A percentile compares a stretch with the other conserved stretches of the same genome.
These are phyloP conservation scores for Ophiognomonia clavigignenti-juglandacearum DNA, from an alignment of 2,329 filamentous ascomycete genomes.

Conservation along the genomic window DNA sequence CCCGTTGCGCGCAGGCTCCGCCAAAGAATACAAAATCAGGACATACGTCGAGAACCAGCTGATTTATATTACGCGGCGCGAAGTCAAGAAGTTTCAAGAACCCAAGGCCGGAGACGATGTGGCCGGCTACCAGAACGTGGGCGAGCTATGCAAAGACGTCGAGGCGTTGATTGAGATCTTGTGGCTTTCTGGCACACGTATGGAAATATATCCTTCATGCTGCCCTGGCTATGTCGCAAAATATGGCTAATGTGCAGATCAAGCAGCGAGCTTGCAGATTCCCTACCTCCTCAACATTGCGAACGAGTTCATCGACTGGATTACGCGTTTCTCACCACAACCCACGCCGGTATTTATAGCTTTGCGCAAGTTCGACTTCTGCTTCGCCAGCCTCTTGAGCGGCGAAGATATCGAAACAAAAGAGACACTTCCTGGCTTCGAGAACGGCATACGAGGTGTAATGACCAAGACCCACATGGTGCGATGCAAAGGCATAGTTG, in stretches of 20 bases:
- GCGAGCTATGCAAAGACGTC: slow-evolving; percentile 68
- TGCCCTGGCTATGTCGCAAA: not conserved
- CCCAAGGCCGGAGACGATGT: slow-evolving; percentile 42
- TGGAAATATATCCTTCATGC: slow-evolving; percentile 28
- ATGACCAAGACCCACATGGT: slow-evolving; percentile 83
- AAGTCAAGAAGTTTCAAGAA: slow-evolving; percentile 53
- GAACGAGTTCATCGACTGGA: slow-evolving; percentile 64
- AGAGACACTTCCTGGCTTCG: slow-evolving; percentile 66
- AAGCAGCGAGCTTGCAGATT: slow-evolving; percentile 70
- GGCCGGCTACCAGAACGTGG: slow-evolving; percentile 55
- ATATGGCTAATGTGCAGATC: slow-evolving; percentile 4
- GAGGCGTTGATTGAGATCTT: slow-evolving; percentile 72
- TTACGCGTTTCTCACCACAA: slow-evolving; percentile 65
- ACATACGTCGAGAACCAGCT: slow-evolving; percentile 52
- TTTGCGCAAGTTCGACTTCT: slow-evolving; percentile 74
- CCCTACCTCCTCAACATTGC: slow-evolving; percentile 79
- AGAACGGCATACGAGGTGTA: slow-evolving; percentile 54
- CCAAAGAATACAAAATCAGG: slow-evolving; percentile 55
- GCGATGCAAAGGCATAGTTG: slow-evolving; percentile 74
- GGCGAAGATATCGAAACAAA: slow-evolving; percentile 63
- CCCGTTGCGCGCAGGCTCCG: slow-evolving; percentile 50
- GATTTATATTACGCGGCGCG: slow-evolving; percentile 50
- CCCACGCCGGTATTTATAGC: slow-evolving; percentile 65
- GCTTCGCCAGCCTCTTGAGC: slow-evolving; percentile 70
- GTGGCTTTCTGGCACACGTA: slow-evolving; percentile 85